Conservation (phyloP, 345 rosid species). For the Excoecaria cochinchinensis region DNA sequence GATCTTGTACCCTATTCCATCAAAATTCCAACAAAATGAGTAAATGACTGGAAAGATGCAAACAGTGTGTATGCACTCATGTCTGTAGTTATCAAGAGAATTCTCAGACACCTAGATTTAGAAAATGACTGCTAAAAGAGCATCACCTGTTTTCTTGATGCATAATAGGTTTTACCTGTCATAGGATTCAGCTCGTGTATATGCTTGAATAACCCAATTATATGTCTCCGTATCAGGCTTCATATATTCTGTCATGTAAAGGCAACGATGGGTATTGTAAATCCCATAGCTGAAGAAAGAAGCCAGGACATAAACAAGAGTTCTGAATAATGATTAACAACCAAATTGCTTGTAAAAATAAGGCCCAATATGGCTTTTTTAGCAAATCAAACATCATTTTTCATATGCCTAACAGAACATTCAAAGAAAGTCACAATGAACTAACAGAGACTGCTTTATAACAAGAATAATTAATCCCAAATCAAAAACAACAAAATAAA, state of each 20-base stretch:
- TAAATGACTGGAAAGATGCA: neutral
- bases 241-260: conserved; percentile 63
- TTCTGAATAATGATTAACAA: neutral
- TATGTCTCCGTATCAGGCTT: conserved; percentile 93
- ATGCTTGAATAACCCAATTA: conserved; percentile 97
- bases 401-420: neutral
- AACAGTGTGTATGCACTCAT: neutral
- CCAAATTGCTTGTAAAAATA: neutral
- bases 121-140: neutral
- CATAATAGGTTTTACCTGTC: conserved; percentile 60
- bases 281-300: conserved; percentile 5
- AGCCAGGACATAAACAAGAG: neutral
- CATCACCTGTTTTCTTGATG: neutral
- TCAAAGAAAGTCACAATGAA: neutral
- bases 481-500: conserved; percentile 13
- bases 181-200: conserved; percentile 92
- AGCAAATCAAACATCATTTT: neutral
- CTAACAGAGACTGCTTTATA: conserved; percentile 1
- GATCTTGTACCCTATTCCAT: conserved; percentile 81
- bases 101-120: neutral
- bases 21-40: conserved; percentile 12
- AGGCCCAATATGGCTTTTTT: neutral
- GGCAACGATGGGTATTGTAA: conserved; percentile 8
- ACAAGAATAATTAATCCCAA: neutral
- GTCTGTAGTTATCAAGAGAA: neutral